These are phyloP conservation scores for Aspergillus campestris DNA, from an alignment of 495 filamentous ascomycete species.

Conservation along the genomic window DNA sequence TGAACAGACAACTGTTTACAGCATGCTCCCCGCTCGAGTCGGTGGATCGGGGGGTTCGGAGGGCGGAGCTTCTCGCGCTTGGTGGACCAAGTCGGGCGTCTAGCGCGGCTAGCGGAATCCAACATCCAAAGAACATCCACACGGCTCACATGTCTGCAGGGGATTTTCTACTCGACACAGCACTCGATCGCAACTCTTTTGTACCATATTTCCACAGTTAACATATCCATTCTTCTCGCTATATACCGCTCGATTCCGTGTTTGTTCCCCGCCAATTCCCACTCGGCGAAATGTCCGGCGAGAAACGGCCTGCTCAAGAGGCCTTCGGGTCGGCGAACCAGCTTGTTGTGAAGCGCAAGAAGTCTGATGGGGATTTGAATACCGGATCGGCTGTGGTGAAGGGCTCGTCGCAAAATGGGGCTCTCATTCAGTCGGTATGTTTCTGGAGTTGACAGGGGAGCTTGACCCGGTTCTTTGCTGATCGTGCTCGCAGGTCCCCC, in stretches of 20 bases:
- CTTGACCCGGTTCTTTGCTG: background rate
- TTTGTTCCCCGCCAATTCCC: background rate
- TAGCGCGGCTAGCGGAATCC: constrained; percentile 12
- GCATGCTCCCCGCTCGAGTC: constrained; percentile 13
- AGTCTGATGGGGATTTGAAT: constrained; percentile 57
- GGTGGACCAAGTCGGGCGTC: constrained; percentile 7
- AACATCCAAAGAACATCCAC: background rate
- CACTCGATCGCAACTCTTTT: background rate
- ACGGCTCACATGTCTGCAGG: background rate
- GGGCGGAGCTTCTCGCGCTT: constrained; percentile 11
- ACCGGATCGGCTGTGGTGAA: constrained; percentile 53
- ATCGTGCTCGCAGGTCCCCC: constrained; percentile 50
- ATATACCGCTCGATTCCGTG: background rate
- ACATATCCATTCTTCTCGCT: background rate
- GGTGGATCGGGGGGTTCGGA: constrained; percentile 9
- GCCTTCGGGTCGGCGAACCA: constrained; percentile 67
- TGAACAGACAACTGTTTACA: background rate
- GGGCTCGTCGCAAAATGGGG: constrained; percentile 58
- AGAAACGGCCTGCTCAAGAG: constrained; percentile 79
- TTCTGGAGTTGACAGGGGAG: background rate
- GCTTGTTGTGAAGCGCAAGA: constrained; percentile 83
- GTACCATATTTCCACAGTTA: background rate
- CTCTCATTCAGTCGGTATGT: constrained; percentile 79
- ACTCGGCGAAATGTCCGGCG: constrained; percentile 59
- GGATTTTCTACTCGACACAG: background rate